Percentiles rank a stretch among this genome's conserved stretches.
Evolutionary conservation across 768 basidiomycete species (phyloP).

Genomic region (Lentinula detonsa): DNA sequence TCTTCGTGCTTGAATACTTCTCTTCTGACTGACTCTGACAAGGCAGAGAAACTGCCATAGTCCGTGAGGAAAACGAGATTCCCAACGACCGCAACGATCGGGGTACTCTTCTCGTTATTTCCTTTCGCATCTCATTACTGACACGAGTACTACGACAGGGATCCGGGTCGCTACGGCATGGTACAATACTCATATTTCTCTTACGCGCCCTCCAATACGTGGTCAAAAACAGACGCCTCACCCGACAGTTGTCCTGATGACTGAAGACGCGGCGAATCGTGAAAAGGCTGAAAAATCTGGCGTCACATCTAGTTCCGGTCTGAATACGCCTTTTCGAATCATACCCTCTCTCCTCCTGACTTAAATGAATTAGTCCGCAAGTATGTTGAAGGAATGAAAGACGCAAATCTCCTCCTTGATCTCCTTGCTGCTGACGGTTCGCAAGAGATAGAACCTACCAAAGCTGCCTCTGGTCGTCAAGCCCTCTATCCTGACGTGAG

Average conservation of each 20-base stretch:
- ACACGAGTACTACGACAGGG: constrained; percentile 36
- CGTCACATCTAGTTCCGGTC: constrained; percentile 60
- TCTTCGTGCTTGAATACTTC: background rate
- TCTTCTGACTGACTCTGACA: background rate
- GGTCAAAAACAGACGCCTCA: constrained; percentile 36
- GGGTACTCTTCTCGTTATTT: constrained; percentile 39
- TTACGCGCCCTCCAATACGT: constrained; percentile 45
- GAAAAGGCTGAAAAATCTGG: constrained; percentile 65
- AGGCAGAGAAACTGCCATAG: constrained; percentile 70
- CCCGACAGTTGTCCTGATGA: constrained; percentile 73
- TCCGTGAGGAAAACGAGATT: constrained; percentile 70
- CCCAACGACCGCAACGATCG: constrained; percentile 95
- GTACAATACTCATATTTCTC: constrained; percentile 72
- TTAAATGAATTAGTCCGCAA: constrained; percentile 45
- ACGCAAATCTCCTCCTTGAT: constrained; percentile 67
- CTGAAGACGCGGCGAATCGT: constrained; percentile 85
- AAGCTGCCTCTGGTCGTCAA: constrained; percentile 44
- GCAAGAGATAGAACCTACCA: constrained; percentile 59
- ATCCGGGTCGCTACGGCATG: constrained; percentile 85
- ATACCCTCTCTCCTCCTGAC: background rate
- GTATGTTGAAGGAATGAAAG: constrained; percentile 74
- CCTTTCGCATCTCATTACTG: background rate
- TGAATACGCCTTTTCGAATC: constrained; percentile 1
- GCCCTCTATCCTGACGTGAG: constrained; percentile 73
- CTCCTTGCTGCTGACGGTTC: constrained; percentile 67